These are phyloP conservation scores for Cyathus pygmaeus DNA, from an alignment of 1,284 basidiomycete species.

Conservation along the genomic window DNA sequence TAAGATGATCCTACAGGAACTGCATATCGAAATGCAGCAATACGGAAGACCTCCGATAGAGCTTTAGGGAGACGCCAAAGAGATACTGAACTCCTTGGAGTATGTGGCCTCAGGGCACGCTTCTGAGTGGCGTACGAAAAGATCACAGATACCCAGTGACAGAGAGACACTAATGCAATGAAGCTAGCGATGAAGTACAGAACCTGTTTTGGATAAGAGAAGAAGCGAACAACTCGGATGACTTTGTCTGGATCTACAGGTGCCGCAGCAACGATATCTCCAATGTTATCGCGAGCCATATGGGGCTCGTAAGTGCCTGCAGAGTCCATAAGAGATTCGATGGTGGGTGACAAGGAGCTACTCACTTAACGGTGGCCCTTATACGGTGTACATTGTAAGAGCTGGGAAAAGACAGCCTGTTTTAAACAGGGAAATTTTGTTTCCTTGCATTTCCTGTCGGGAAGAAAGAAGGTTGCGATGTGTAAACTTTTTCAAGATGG, in stretches of 20 bases:
- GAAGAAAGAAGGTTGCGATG: neutral
- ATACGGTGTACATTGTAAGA: neutral
- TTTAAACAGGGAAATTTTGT: neutral
- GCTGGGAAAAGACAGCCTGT: neutral
- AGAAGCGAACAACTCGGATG: conserved; percentile 34
- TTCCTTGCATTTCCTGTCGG: neutral
- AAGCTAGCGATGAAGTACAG: conserved; percentile 57
- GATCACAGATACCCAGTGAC: conserved; percentile 40
- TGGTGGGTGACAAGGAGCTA: neutral
- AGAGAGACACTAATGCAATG: conserved; percentile 52
- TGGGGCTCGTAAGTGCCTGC: neutral
- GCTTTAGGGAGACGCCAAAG: conserved; percentile 34
- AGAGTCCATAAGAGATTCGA: neutral
- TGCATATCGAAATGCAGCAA: conserved; percentile 61
- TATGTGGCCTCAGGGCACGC: conserved; percentile 3
- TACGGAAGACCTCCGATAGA: conserved; percentile 54
- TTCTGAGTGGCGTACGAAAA: conserved; percentile 15
- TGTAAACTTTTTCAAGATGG: neutral
- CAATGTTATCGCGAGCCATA: neutral
- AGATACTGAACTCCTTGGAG: conserved; percentile 12
- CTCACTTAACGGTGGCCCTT: neutral
- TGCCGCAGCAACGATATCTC: neutral
- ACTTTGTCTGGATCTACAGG: conserved; percentile 34
- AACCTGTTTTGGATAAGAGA: conserved; percentile 50
- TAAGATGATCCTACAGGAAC: conserved; percentile 53